Base-by-base conservation (phyloP, 225 moss, liverwort and hornwort genomes). In the Thuidium tamariscinum region DNA sequence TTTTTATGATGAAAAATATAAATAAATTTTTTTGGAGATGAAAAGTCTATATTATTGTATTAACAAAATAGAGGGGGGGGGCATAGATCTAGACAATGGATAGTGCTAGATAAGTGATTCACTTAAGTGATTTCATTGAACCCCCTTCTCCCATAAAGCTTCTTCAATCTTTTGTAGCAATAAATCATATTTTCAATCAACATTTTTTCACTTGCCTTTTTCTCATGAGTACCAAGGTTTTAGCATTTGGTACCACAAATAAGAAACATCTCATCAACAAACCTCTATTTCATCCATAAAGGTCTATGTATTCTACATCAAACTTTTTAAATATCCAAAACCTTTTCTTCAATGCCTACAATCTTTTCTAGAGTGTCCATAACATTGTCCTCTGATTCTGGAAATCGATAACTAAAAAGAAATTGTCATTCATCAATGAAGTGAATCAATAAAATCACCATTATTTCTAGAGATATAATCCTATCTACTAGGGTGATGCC, bases 111-210 rank as follows among this genome's bases (percentile, higher is more conserved):
- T 37, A 67, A 21, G 36, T 11, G 11, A 3, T 66, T 66, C 0
- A 36, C 11, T 66, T 66, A 10, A 3, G 36, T 11, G 20, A 36
- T 3, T 64, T 34, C 18, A 9, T 34, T 34, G 34, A 63, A 4
- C 2, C 6, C 14, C 7, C 15, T 30, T 16, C 8, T n/a, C 3
- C n/a, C n/a, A n/a, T 20, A 20, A n/a, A n/a, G 18, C 20, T 36
- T 66, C 6, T 0, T 66, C 3, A 5, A 10, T 65, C 3, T 65
- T n/a, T 9, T 20, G 10, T n/a, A n/a, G 19, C 0, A 2, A n/a
- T n/a, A 10, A n/a, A 3, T 65, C 20, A 11, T n/a, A 20, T 0
- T 1, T 65, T n/a, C n/a, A 65, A 65, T n/a, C 11, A 66, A 66
- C 18, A 36, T 62, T 20, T 34, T 36, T 20, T 3, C 1, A 66